Conservation (phyloP, 2,329 filamentous ascomycete species). For the Botrytis fragariae region DNA sequence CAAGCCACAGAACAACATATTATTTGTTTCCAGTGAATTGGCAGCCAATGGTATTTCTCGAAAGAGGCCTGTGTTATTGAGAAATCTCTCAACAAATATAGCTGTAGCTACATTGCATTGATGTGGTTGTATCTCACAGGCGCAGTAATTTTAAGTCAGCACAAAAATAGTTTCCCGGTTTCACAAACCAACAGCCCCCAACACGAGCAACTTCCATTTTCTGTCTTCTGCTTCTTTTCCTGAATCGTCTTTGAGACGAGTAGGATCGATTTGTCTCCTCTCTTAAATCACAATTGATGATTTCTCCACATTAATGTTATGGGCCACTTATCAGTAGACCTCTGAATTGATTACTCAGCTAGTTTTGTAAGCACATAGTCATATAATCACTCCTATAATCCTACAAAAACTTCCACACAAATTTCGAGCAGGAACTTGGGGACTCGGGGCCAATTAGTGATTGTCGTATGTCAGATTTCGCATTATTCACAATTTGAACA, state of each 20-base stretch:
- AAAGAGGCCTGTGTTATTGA: background rate
- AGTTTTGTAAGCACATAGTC: background rate
- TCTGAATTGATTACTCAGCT: background rate
- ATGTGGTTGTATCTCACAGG: conserved; percentile 1
- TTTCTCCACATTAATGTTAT: background rate
- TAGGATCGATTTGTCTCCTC: background rate
- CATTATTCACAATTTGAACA: background rate
- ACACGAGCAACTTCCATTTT: background rate
- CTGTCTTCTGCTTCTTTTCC: background rate
- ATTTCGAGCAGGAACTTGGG: background rate
- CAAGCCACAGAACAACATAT: background rate
- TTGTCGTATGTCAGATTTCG: background rate
- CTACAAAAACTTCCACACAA: background rate
- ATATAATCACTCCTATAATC: background rate
- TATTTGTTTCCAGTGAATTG: conserved; percentile 2
- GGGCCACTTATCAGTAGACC: background rate
- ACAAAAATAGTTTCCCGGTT: background rate
- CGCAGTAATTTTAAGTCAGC: conserved; percentile 4
- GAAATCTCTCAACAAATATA: background rate
- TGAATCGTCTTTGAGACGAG: background rate
- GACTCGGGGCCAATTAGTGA: background rate
- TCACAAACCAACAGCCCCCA: conserved; percentile 2
- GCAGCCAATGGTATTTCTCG: background rate
- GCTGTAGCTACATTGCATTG: background rate
- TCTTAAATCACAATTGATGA: background rate